phyloP scores from a whole-genome alignment of 768 basidiomycete genomes.

The Chalciporus pseudorubinellus region DNA sequence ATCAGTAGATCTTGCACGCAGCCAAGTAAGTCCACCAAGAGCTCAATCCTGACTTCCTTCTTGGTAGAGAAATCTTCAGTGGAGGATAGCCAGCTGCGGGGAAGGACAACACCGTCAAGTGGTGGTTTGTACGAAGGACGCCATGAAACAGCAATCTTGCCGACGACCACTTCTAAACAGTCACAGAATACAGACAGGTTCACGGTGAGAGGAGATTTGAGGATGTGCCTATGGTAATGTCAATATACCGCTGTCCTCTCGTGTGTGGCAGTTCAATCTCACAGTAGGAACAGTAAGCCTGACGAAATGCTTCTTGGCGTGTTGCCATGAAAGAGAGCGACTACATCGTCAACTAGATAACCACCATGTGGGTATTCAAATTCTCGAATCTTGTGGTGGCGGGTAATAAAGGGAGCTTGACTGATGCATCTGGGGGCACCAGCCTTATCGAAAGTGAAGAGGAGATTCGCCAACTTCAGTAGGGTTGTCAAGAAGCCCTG shows the following conservation, averaged over 20 bases:
- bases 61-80: slow-evolving; percentile 12
- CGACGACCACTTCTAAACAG: slow-evolving; percentile 49
- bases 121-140: slow-evolving; percentile 15
- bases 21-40: slow-evolving; percentile 11
- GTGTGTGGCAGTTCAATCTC: slow-evolving; percentile 6
- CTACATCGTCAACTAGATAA: slow-evolving; percentile 34
- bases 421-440: slow-evolving; percentile 35
- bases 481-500: slow-evolving; percentile 41
- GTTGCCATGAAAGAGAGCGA: slow-evolving; percentile 30
- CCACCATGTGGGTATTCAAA: slow-evolving; percentile 16
- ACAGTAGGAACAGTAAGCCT: slow-evolving; percentile 43
- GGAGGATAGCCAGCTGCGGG: slow-evolving; percentile 50
- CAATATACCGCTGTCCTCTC: background rate
- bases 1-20: slow-evolving; percentile 27
- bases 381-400: background rate
- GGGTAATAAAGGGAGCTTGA: slow-evolving; percentile 29
- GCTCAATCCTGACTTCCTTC: slow-evolving; percentile 7
- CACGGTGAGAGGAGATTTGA: slow-evolving; percentile 37
- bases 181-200: slow-evolving; percentile 51
- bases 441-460: slow-evolving; percentile 37
- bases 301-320: slow-evolving; percentile 25
- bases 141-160: slow-evolving; percentile 37
- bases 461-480: slow-evolving; percentile 36
- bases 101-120: slow-evolving; percentile 50
- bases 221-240: slow-evolving; percentile 38